These are phyloP conservation scores for Boechera divaricarpa DNA, from an alignment of 345 rosid genomes.

Conservation along the genomic window DNA sequence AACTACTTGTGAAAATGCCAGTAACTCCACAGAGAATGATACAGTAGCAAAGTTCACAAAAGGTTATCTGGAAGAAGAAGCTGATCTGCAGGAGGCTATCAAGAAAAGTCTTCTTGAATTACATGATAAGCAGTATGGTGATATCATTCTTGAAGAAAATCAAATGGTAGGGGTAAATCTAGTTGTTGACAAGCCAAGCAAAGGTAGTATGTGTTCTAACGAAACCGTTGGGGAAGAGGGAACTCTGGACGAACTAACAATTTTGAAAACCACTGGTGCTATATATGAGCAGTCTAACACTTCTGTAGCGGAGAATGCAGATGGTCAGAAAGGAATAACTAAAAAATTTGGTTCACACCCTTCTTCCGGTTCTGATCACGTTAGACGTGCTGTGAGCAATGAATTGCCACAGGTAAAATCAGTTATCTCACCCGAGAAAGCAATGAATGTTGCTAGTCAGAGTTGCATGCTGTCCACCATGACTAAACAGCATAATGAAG, in stretches of 20 bases:
- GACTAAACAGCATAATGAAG: slow-evolving; percentile 43
- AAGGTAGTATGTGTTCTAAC: slow-evolving; percentile 21
- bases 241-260: slow-evolving; percentile 37
- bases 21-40: slow-evolving; percentile 40
- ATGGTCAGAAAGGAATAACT: slow-evolving; percentile 31
- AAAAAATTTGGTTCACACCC: slow-evolving; percentile 37
- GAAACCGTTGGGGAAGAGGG: slow-evolving; percentile 43
- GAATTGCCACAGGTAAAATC: slow-evolving; percentile 42
- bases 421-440: slow-evolving; percentile 36
- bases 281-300: slow-evolving; percentile 41
- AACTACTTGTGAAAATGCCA: slow-evolving; percentile 46
- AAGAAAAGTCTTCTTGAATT: slow-evolving; percentile 77
- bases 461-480: slow-evolving; percentile 43
- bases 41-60: slow-evolving; percentile 53
- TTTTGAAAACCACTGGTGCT: slow-evolving; percentile 39
- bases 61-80: slow-evolving; percentile 78
- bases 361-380: slow-evolving; percentile 41
- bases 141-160: slow-evolving; percentile 41
- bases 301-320: slow-evolving; percentile 33
- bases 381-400: slow-evolving; percentile 25
- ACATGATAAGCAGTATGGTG: slow-evolving; percentile 41
- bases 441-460: slow-evolving; percentile 44
- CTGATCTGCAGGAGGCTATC: slow-evolving; percentile 86
- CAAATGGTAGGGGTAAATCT: slow-evolving; percentile 33
- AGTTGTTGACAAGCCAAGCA: slow-evolving; percentile 29